Evolutionary conservation across 345 rosid genomes (phyloP), one percentile per base, ranked within the genome.

Genomic region (Citrus hindsii): DNA sequence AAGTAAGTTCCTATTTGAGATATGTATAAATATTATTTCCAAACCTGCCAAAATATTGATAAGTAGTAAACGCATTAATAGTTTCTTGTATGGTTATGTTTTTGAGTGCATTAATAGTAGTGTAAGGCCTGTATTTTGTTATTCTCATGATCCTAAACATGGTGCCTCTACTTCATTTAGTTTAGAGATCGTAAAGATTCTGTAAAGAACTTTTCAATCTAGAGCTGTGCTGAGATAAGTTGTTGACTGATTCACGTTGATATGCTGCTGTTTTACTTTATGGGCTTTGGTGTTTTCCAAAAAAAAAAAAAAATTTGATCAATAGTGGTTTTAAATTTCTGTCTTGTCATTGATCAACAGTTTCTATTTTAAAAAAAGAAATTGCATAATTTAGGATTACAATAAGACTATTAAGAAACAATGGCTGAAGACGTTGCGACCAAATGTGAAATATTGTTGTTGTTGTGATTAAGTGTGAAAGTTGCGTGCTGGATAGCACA

Each of bases 1-100:
- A 92, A 90, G 99, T 96, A 83, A 92, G 98, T 86, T 77, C 77
- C 67, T 74, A 27, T 9, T 30, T 77, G 4, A 6, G 33, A 35
- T 67, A 58, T 61, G 30, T 30, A n/a, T 63, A 21, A 73, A 73
- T 46, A 38, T 75, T 25, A 6, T 0, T 46, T 35, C 48, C 12
- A 14, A 73, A 58, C 16, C 24, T 2, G 4, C 61, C 7, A 28
- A 28, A 27, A 27, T 48, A 30, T 16, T 30, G 2, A 28, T 8
- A 21, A 32, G 19, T 27, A 28, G 1, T 16, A n/a, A 67, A 40
- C 30, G 38, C 35, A 4, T 28, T 69, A 18, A 7, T 51, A 8
- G 3, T 51, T 70, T 70, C 27, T 70, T 28, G 16, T 4, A 51
- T 70, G 60, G 27, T 40, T 38, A 5, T 12, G 30, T 3, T 10